phyloP scores from a whole-genome alignment of 192 early-diverging fungal species.

The Coemansia asiatica region DNA sequence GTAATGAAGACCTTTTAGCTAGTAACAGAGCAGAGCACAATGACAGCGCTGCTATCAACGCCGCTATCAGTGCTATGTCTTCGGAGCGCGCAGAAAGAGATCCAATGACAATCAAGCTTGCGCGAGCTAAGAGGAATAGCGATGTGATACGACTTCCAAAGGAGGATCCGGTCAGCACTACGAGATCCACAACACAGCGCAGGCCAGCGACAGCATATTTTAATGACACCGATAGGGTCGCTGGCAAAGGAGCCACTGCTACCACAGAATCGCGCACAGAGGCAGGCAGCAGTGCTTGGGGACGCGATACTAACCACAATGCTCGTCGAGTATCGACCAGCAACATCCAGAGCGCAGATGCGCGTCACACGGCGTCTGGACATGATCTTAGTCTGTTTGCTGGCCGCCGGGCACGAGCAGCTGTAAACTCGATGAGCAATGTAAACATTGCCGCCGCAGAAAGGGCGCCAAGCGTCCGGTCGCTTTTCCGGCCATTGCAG shows the following conservation, averaged over 20 bases:
- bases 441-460: constrained; percentile 6
- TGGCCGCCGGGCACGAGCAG: constrained; percentile 13
- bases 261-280: background rate
- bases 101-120: background rate
- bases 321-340: background rate
- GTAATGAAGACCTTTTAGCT: background rate
- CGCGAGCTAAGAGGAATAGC: background rate
- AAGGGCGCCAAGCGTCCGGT: constrained; percentile 38
- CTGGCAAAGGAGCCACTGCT: background rate
- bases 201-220: background rate
- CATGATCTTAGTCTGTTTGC: constrained; percentile 1
- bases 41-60: background rate
- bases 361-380: background rate
- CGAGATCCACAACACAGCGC: background rate
- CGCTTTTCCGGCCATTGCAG: constrained; percentile 25
- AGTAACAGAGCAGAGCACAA: background rate
- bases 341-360: background rate
- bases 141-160: background rate
- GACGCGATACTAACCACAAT: background rate
- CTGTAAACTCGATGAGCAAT: constrained; percentile 17
- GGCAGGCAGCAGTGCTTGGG: background rate
- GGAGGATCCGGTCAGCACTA: background rate
- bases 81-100: background rate
- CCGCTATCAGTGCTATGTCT: background rate
- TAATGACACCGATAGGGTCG: background rate